Evolutionary conservation across 208 protist genomes (phyloP).

Genomic region (Blastocrithidia nonstop): DNA sequence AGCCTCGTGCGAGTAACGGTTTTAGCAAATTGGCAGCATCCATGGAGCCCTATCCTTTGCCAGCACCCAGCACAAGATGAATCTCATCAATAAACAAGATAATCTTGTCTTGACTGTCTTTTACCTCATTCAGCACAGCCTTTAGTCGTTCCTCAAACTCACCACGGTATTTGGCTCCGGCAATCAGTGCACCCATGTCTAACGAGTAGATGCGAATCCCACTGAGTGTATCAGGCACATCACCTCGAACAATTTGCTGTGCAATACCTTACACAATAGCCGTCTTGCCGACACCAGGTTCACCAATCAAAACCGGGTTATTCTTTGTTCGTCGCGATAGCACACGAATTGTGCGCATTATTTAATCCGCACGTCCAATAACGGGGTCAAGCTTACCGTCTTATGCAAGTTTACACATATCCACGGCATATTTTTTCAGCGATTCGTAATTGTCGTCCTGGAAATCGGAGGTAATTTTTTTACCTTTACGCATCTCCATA

Average conservation of each 20-base stretch:
- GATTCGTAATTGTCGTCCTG: conserved; percentile 80
- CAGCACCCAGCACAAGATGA: conserved; percentile 96
- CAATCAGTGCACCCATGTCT: conserved; percentile 97
- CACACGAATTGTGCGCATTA: conserved; percentile 95
- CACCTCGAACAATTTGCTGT: conserved; percentile 85
- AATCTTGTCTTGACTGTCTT: conserved; percentile 87
- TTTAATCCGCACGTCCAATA: conserved; percentile 98
- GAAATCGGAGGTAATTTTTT: conserved; percentile 68
- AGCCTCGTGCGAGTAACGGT: conserved; percentile 94
- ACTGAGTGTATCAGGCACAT: conserved; percentile 83
- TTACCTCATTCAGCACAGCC: conserved; percentile 96
- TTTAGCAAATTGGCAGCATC: conserved; percentile 99
- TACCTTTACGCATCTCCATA: conserved; percentile 71
- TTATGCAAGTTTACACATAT: conserved; percentile 89
- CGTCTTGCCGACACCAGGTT: conserved; percentile 90
- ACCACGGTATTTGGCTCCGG: conserved; percentile 97
- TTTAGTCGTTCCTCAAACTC: conserved; percentile 99
- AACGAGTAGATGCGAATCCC: conserved; percentile 83
- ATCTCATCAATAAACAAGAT: conserved; percentile 99
- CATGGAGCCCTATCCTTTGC: conserved; percentile 89
- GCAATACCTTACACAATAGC: conserved; percentile 89
- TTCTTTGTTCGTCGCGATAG: conserved; percentile 98
- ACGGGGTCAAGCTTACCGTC: conserved; percentile 96
- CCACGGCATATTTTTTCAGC: conserved; percentile 94
- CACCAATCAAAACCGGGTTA: conserved; percentile 98